Evolutionary conservation across 805 yeast species (phyloP), one percentile per base, ranked within the genome.

Genomic region (Candida krabiensis): DNA sequence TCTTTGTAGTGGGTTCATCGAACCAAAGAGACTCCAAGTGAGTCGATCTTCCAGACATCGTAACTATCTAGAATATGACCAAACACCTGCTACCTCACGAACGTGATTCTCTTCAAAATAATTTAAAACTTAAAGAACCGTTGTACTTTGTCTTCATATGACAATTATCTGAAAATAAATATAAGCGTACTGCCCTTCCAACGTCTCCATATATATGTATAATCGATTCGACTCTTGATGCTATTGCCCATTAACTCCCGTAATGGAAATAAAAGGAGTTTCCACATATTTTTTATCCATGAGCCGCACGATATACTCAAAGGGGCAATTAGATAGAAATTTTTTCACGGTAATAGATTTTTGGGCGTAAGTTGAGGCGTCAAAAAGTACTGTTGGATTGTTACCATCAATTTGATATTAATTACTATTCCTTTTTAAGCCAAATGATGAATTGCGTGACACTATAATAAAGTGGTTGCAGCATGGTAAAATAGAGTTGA

Each of bases 21-120:
- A 54, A 35, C 58, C 58, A 54, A 14, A 54, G 38, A 4, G 54
- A 46, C 33, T 54, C 56, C 5, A 49, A 24, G 16, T 45, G 43
- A 11, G 55, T 55, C 11, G 58, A 51, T 21, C 29, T 33, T 9
- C 15, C 33, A n/a, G 42, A 27, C 51, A 43, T 46, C 26, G 12
- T 28, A 6, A n/a, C n/a, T n/a, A n/a, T n/a, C n/a, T n/a, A n/a
- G n/a, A n/a, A n/a, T n/a, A n/a, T n/a, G n/a, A n/a, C n/a, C n/a
- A n/a, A n/a, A n/a, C n/a, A n/a, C n/a, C n/a, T n/a, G n/a, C n/a
- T n/a, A n/a, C n/a, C n/a, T n/a, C n/a, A n/a, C n/a, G n/a, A n/a
- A n/a, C n/a, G n/a, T n/a, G n/a, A n/a, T n/a, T n/a, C n/a, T n/a
- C n/a, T n/a, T n/a, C n/a, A n/a, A n/a, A n/a, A n/a, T n/a, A n/a